phyloP scores from a whole-genome alignment of 495 filamentous ascomycete genomes.

The Chlorociboria aeruginascens region DNA sequence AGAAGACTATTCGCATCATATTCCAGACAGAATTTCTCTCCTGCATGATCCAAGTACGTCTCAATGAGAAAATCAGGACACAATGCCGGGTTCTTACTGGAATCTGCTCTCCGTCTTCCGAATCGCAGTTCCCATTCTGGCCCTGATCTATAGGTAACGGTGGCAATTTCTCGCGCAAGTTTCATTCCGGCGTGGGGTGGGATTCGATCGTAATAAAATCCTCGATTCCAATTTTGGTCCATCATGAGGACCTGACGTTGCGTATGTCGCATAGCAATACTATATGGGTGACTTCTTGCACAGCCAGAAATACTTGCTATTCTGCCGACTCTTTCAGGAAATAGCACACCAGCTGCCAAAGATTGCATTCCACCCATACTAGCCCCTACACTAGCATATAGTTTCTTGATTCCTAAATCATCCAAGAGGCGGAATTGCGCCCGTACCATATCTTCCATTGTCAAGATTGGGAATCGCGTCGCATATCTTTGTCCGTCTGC shows the following conservation, averaged over 20 bases:
- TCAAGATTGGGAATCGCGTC: slow-evolving; percentile 92
- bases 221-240: slow-evolving; percentile 95
- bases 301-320: slow-evolving; percentile 90
- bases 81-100: slow-evolving; percentile 72
- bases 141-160: slow-evolving; percentile 91
- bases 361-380: slow-evolving; percentile 99
- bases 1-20: slow-evolving; percentile 95
- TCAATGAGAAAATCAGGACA: slow-evolving; percentile 98
- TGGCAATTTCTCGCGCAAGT: slow-evolving; percentile 92
- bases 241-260: slow-evolving; percentile 98
- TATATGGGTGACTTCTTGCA: slow-evolving; percentile 91
- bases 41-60: slow-evolving; percentile 95
- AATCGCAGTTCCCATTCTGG: slow-evolving; percentile 98
- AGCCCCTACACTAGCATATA: slow-evolving; percentile 87
- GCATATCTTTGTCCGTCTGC: slow-evolving; percentile 81
- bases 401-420: slow-evolving; percentile 58
- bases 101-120: slow-evolving; percentile 76
- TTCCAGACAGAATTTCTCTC: slow-evolving; percentile 97
- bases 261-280: slow-evolving; percentile 97
- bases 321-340: slow-evolving; percentile 65
- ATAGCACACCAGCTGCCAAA: slow-evolving; percentile 78
- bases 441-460: slow-evolving; percentile 94
- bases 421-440: slow-evolving; percentile 91
- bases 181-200: slow-evolving; percentile 97
- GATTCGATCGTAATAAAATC: slow-evolving; percentile 83